Evolutionary conservation across 2,329 filamentous ascomycete species (phyloP).

Genomic region (Aspergillus fumigatus): DNA sequence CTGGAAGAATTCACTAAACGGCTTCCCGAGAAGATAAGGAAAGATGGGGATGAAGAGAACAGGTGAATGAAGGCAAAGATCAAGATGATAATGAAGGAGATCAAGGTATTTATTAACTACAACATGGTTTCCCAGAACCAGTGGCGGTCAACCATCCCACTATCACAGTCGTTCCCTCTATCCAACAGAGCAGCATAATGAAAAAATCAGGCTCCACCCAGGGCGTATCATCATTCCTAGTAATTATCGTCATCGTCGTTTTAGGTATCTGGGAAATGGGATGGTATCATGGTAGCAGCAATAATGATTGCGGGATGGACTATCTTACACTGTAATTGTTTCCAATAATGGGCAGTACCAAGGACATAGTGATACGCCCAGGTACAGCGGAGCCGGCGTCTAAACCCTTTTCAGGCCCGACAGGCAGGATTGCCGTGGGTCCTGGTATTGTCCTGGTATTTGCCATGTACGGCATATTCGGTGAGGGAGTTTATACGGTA

Average conservation of each 20-base stretch:
- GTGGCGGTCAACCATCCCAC: constrained; percentile 11
- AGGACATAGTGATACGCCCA: background rate
- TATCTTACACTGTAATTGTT: too few species aligned
- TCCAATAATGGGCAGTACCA: background rate
- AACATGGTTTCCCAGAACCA: constrained; percentile 7
- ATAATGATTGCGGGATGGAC: constrained; percentile 1
- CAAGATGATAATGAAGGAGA: constrained; percentile 5
- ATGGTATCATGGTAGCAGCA: background rate
- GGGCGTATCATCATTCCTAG: constrained; percentile 31
- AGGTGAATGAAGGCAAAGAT: constrained; percentile 4
- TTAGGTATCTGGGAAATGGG: background rate
- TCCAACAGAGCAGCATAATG: background rate
- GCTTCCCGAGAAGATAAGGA: background rate
- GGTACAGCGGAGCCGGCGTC: constrained; percentile 5
- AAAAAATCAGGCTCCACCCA: constrained; percentile 21
- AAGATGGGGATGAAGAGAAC: background rate
- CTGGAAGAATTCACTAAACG: background rate
- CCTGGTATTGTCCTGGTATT: background rate
- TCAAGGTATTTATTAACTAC: constrained; percentile 1
- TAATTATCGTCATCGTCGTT: constrained; percentile 36
- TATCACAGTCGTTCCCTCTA: background rate
- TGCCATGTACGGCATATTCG: background rate
- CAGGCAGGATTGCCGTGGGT: background rate
- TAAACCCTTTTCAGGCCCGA: background rate
- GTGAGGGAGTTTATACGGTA: background rate